Evolutionary conservation across 305 asterid genomes (phyloP).

Genomic region (Withania somnifera): DNA sequence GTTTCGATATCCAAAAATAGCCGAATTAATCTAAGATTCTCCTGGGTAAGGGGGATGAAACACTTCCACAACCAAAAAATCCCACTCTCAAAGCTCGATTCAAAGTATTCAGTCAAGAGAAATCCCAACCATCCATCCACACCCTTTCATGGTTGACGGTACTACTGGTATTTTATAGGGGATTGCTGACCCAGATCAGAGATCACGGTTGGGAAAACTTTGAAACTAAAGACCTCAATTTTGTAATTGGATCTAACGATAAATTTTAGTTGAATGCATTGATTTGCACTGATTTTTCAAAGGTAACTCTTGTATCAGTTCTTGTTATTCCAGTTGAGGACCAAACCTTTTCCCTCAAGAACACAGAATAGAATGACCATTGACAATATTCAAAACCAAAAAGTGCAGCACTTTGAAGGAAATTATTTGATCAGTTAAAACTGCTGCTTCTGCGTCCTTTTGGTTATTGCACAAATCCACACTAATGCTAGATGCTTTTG

Average conservation of each 20-base stretch:
- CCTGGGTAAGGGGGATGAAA: no score
- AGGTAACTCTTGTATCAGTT: background rate
- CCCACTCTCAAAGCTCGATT: no score
- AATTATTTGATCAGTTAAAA: background rate
- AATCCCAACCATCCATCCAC: background rate
- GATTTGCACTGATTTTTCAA: background rate
- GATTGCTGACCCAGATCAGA: background rate
- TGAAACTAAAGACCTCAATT: background rate
- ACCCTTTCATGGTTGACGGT: background rate
- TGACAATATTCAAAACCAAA: background rate
- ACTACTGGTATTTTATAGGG: background rate
- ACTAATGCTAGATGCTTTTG: background rate
- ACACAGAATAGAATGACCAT: background rate
- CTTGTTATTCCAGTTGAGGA: background rate
- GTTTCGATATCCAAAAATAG: no score
- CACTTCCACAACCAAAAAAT: no score
- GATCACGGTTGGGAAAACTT: background rate
- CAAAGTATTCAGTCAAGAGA: no score
- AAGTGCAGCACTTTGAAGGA: background rate
- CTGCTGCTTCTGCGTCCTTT: background rate
- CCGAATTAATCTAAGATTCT: no score
- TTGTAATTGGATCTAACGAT: background rate
- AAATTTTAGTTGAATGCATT: background rate
- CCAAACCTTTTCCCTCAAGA: background rate
- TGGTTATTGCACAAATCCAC: background rate